A percentile compares a stretch with the other conserved stretches of the same genome.
phyloP scores from a whole-genome alignment of 1,284 basidiomycete species.

The Leccinum angustisporum region DNA sequence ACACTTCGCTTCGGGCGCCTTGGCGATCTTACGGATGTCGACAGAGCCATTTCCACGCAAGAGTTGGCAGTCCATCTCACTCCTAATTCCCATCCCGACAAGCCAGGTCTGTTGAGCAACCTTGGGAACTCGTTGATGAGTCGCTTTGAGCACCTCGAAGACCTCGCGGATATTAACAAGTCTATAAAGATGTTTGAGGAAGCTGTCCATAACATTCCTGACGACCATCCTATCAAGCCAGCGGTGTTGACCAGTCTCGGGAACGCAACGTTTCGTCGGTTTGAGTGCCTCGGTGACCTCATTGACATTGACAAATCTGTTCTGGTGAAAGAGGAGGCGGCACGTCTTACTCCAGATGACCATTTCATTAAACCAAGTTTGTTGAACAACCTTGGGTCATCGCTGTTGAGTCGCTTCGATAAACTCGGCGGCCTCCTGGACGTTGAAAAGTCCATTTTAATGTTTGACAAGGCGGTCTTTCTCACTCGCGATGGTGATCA shows the following conservation, averaged over 20 bases:
- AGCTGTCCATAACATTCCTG: background rate
- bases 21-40: background rate
- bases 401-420: background rate
- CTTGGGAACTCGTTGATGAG: background rate
- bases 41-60: background rate
- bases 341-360: background rate
- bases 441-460: background rate
- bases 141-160: background rate
- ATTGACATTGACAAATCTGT: background rate
- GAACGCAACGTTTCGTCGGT: background rate
- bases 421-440: background rate
- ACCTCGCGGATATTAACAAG: background rate
- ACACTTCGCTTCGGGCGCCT: background rate
- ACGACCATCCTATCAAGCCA: background rate
- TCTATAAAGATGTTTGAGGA: background rate
- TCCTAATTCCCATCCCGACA: background rate
- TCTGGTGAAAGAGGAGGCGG: no score
- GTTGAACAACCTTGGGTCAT: background rate
- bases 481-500: background rate
- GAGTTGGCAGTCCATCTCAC: background rate
- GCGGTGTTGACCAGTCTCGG: background rate
- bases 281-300: background rate
- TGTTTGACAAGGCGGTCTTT: background rate
- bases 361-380: background rate
- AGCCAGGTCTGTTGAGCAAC: background rate